A percentile compares a stretch with the other conserved stretches of the same genome.
phyloP scores from a whole-genome alignment of 106 monocot species.

The Dendrobium officinale region DNA sequence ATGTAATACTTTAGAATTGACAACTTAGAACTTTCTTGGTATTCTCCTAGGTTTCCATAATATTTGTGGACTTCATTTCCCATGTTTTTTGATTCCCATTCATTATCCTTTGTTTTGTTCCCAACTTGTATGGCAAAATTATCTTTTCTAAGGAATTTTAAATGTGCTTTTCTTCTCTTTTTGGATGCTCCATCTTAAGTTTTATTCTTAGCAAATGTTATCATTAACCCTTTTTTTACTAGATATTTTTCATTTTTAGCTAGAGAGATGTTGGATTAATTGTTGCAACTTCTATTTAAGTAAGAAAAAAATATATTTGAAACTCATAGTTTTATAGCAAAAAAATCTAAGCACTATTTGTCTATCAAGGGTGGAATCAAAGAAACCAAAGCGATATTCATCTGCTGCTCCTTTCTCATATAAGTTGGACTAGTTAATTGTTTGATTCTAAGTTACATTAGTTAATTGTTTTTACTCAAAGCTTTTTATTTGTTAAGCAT shows the following conservation, averaged over 20 bases:
- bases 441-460: no score
- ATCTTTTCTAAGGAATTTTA: not conserved
- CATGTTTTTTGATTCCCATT: not conserved
- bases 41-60: not conserved
- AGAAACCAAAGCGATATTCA: conserved; percentile 96
- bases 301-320: not conserved
- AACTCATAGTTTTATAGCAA: not conserved
- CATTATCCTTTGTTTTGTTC: not conserved
- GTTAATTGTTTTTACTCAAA: not conserved
- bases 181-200: not conserved
- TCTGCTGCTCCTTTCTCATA: conserved; percentile 93
- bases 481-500: not conserved
- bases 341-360: not conserved
- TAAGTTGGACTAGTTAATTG: conserved; percentile 26
- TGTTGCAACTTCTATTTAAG: not conserved
- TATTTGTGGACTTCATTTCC: not conserved
- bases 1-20: not conserved
- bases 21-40: not conserved
- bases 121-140: not conserved
- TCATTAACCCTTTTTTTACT: not conserved
- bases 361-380: conserved; percentile 74
- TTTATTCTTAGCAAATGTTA: not conserved
- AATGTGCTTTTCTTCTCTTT: not conserved
- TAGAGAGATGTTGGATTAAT: not conserved
- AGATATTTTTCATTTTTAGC: not conserved